phyloP scores from a whole-genome alignment of 371 early-diverging fungal genomes.

The Mortierella polycephala region DNA sequence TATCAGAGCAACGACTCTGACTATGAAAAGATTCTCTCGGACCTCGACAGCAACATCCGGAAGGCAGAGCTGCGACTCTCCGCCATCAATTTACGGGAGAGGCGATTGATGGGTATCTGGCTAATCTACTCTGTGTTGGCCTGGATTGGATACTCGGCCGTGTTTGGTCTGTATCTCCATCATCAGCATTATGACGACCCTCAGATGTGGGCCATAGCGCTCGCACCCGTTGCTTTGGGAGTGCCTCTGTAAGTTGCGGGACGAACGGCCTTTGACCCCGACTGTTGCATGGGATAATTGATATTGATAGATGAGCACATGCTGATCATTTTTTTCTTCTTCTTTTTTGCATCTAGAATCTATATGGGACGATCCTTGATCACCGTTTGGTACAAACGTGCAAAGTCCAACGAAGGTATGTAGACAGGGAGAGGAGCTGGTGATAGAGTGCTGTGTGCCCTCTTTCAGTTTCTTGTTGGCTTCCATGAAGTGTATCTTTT shows the following conservation, averaged over 20 bases:
- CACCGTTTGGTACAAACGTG: constrained; percentile 67
- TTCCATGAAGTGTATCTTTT: constrained; percentile 1
- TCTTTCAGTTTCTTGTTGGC: background rate
- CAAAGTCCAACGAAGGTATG: constrained; percentile 67
- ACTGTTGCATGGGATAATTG: background rate
- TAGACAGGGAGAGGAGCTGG: background rate
- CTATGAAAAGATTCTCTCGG: constrained; percentile 84
- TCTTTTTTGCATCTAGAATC: constrained; percentile 51
- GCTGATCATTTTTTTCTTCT: constrained; percentile 11
- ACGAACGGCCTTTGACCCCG: constrained; percentile 31
- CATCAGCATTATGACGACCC: constrained; percentile 57
- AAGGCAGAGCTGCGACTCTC: constrained; percentile 74
- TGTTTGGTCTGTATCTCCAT: constrained; percentile 66
- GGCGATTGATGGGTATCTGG: constrained; percentile 74
- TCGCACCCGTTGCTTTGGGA: constrained; percentile 61
- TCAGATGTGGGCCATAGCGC: constrained; percentile 59
- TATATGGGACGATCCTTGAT: constrained; percentile 61
- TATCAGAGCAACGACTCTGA: constrained; percentile 64
- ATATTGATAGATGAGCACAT: constrained; percentile 16
- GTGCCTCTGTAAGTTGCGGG: constrained; percentile 64
- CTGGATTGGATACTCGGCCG: constrained; percentile 72
- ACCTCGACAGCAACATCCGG: constrained; percentile 80
- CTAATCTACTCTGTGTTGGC: constrained; percentile 74
- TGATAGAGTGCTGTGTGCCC: no score
- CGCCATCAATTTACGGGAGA: constrained; percentile 70